A percentile compares a stretch with the other conserved stretches of the same genome.
Evolutionary conservation across 345 rosid genomes (phyloP).

Genomic region (Linum tenue): DNA sequence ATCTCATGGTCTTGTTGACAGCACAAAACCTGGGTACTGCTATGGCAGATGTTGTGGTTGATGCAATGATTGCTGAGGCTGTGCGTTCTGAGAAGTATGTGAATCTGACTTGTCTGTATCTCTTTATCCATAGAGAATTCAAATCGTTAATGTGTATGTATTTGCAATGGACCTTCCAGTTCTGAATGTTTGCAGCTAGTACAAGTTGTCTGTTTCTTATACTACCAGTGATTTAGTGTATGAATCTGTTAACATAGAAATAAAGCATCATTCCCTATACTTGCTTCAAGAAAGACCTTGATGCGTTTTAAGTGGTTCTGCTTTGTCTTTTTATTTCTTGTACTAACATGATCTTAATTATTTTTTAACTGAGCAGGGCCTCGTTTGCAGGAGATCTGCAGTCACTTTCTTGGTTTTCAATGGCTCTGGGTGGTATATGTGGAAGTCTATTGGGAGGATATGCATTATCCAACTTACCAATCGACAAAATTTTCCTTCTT

Average conservation of each 20-base stretch:
- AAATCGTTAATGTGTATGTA: background rate
- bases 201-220: no score
- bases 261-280: background rate
- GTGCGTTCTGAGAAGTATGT: conserved; percentile 62
- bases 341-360: background rate
- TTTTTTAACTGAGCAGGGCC: conserved; percentile 39
- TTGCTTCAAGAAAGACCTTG: background rate
- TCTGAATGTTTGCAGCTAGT: background rate
- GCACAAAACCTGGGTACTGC: conserved; percentile 89
- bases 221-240: background rate
- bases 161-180: background rate
- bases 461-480: conserved; percentile 58
- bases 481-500: conserved; percentile 66
- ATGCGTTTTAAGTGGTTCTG: no score
- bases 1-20: conserved; percentile 59
- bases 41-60: conserved; percentile 94
- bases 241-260: background rate
- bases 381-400: conserved; percentile 94
- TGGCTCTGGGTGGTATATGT: conserved; percentile 89
- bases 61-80: conserved; percentile 98
- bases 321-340: background rate
- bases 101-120: conserved; percentile 1
- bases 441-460: conserved; percentile 89
- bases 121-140: background rate
- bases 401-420: conserved; percentile 79